Percentiles rank a stretch among this genome's conserved stretches.
phyloP scores from a whole-genome alignment of 2,329 filamentous ascomycete genomes.

The Pseudogymnoascus sp. region DNA sequence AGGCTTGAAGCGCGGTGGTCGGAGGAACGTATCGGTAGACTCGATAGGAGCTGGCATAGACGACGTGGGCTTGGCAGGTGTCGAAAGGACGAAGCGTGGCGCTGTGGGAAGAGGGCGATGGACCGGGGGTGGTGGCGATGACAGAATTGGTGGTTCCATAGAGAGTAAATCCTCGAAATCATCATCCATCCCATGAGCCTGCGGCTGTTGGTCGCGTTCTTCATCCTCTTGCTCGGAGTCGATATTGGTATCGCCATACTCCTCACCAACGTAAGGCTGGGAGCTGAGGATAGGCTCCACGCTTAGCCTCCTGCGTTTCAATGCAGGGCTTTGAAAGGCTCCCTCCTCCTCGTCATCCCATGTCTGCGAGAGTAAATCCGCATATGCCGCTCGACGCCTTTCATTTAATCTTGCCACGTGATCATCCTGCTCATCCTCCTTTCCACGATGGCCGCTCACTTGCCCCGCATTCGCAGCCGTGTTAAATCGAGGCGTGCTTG shows the following conservation, averaged over 20 bases:
- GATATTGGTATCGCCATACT: neutral
- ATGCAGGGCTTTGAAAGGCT: neutral
- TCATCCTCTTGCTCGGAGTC: conserved; percentile 11
- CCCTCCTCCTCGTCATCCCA: neutral
- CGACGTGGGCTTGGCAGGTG: conserved; percentile 17
- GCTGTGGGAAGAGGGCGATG: conserved; percentile 19
- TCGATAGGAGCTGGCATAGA: conserved; percentile 7
- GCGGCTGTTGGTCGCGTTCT: conserved; percentile 7
- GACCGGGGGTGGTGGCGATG: conserved; percentile 22
- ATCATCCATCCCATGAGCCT: neutral
- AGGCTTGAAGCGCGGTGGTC: conserved; percentile 27
- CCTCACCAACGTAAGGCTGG: neutral
- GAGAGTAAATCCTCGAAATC: conserved; percentile 12
- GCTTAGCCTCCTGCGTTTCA: conserved; percentile 21
- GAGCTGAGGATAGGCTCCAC: conserved; percentile 14
- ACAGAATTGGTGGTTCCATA: conserved; percentile 20
- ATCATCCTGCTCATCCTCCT: neutral
- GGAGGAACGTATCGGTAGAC: conserved; percentile 20
- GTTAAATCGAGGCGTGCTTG: neutral
- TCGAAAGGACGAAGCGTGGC: conserved; percentile 25
- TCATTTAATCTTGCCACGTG: conserved; percentile 1
- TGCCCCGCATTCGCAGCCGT: neutral
- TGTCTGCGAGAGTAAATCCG: neutral
- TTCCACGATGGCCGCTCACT: neutral
- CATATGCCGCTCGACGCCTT: neutral